These are phyloP conservation scores for Mrakia frigida DNA, from an alignment of 768 basidiomycete genomes.

Conservation along the genomic window DNA sequence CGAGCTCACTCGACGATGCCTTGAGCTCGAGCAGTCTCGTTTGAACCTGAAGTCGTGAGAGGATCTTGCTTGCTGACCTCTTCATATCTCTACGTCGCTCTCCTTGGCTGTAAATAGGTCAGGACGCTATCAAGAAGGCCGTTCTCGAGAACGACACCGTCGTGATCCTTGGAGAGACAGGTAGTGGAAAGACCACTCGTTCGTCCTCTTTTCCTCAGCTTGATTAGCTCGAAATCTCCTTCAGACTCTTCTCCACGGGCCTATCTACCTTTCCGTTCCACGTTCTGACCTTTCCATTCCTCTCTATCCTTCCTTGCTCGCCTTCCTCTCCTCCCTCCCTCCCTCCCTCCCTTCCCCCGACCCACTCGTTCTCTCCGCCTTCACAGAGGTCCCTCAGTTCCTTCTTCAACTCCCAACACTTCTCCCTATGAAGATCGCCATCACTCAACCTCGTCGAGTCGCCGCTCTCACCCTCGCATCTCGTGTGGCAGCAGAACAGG, in stretches of 20 bases:
- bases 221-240: background rate
- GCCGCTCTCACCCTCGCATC: conserved; percentile 26
- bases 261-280: background rate
- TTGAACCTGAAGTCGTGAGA: background rate
- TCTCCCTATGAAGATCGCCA: conserved; percentile 12
- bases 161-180: conserved; percentile 33
- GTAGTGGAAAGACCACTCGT: conserved; percentile 37
- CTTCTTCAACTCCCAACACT: conserved; percentile 18
- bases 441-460: conserved; percentile 32
- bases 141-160: conserved; percentile 45
- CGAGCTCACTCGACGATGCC: too few species aligned
- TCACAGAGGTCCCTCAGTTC: conserved; percentile 31
- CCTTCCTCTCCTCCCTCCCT: background rate
- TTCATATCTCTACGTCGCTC: too few species aligned
- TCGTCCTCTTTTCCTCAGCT: conserved; percentile 6
- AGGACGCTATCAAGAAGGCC: conserved; percentile 66
- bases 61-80: background rate
- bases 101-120: conserved; percentile 49
- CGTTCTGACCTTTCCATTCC: too few species aligned
- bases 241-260: background rate
- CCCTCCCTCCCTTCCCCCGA: background rate
- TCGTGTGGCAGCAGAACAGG: conserved; percentile 30
- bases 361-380: background rate
- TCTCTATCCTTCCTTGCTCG: background rate
- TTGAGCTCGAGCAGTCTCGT: background rate